Percentiles rank a stretch among this genome's conserved stretches.
Evolutionary conservation across 1,139 yeast genomes (phyloP).

Genomic region (Barnettozyma hawaiiensis): DNA sequence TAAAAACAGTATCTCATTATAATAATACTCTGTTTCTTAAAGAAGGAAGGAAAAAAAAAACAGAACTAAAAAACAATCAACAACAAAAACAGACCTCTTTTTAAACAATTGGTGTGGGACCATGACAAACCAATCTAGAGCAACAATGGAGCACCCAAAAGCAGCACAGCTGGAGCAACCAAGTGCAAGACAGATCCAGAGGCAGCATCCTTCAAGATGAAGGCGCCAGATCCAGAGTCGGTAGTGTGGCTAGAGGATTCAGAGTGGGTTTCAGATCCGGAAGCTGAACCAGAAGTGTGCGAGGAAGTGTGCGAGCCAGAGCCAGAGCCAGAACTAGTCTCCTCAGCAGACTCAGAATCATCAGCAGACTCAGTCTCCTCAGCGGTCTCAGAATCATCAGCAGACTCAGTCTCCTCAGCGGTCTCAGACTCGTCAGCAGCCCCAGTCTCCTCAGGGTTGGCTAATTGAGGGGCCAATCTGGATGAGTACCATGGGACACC

Average conservation of each 20-base stretch:
- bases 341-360: slow-evolving; percentile 33
- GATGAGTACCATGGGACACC: slow-evolving; percentile 41
- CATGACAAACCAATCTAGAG: slow-evolving; percentile 1
- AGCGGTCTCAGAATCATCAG: slow-evolving; percentile 7
- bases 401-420: slow-evolving; percentile 21
- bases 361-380: slow-evolving; percentile 12
- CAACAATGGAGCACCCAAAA: slow-evolving; percentile 11
- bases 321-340: background rate
- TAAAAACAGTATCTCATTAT: no score
- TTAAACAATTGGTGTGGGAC: no score
- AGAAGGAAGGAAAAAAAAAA: no score
- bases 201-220: slow-evolving; percentile 5
- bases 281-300: background rate
- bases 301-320: background rate
- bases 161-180: slow-evolving; percentile 7
- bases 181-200: slow-evolving; percentile 7
- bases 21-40: no score
- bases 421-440: slow-evolving; percentile 22
- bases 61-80: no score
- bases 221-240: slow-evolving; percentile 8
- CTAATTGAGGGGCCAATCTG: slow-evolving; percentile 31
- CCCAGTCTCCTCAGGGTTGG: slow-evolving; percentile 18
- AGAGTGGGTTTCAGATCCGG: background rate
- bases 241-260: slow-evolving; percentile 8
- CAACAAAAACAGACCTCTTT: no score